These are phyloP conservation scores for Lentinula detonsa DNA, from an alignment of 768 basidiomycete species.

Conservation along the genomic window DNA sequence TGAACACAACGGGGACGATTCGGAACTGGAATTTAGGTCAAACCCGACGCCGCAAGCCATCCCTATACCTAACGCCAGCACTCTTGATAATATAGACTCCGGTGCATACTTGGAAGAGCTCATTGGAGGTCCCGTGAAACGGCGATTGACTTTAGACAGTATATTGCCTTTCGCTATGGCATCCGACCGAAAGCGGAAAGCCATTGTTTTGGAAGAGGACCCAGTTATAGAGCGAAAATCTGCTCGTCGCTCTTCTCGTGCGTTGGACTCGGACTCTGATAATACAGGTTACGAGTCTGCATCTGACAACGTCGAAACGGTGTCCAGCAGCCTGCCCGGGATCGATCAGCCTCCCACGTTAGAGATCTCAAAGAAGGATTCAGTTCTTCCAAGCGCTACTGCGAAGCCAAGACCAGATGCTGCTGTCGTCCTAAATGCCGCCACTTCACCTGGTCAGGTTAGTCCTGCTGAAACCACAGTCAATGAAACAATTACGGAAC, in stretches of 20 bases:
- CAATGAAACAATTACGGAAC: not conserved
- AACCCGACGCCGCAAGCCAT: too few relatives aligned
- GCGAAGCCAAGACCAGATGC: not conserved
- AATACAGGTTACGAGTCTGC: constrained; percentile 27
- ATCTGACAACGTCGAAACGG: not conserved
- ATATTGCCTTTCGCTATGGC: constrained; percentile 17
- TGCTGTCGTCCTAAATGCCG: not conserved
- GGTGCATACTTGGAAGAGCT: constrained; percentile 23
- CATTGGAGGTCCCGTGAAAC: constrained; percentile 31
- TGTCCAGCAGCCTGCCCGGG: not conserved
- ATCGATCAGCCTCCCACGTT: not conserved
- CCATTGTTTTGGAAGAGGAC: constrained; percentile 29
- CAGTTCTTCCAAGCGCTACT: not conserved
- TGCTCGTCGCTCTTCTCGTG: constrained; percentile 22
- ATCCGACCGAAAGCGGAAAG: constrained; percentile 18
- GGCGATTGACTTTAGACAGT: constrained; percentile 22
- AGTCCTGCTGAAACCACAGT: not conserved
- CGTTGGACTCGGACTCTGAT: constrained; percentile 16
- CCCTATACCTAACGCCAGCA: not conserved
- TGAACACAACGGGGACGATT: not conserved
- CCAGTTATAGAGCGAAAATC: constrained; percentile 18
- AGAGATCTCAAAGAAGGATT: not conserved
- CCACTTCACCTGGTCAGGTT: not conserved
- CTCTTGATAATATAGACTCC: not conserved
- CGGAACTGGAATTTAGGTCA: not conserved